Base-by-base conservation (phyloP, 805 yeast species). In the Geotrichum ghanense region DNA sequence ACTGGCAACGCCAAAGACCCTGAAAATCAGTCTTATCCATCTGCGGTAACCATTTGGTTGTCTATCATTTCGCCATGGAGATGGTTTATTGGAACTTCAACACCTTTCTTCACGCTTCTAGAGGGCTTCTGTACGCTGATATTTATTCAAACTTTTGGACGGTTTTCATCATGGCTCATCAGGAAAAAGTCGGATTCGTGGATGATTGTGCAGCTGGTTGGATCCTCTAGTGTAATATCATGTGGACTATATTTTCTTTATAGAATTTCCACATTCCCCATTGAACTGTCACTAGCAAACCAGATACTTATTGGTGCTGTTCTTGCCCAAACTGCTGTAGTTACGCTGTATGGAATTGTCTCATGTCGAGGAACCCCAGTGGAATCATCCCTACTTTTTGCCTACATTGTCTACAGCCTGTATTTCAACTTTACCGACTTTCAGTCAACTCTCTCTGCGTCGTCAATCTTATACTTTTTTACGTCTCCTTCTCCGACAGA, bases 61-160 rank as follows among this genome's bases (percentile, higher is more conserved):
- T 55, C 54, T 35, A 52, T 75, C 7, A 72, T 83, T 40, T 66
- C 68, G 48, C 73, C 83, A 9, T 92, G 97, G 97, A 75, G 77
- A 50, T 61, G 73, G 42, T 64, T 83, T 23, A 68, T 92, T 34
- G 71, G 78, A 44, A 84, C 87, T 59, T 78, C 95, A 3, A 92
- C 98, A 0, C 92, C 96, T 1, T 69, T 85, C 42, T 90, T 92
- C 64, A 85, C 96, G 0, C 71, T 88, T 16, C 67, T 89, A 45
- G 98, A 92, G 66, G 98, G 98, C 1, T 81, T 92, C 55, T 94
- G 96, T 64, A 79, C 96, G 1, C 74, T 92, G 22, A 69, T 92
- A 48, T 80, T 87, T n/a, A 87, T 92, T 50, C 98, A 92, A 66
- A 85, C 95, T 14, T 74, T 84, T 40, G 96, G 97, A 6, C 89